Percentiles rank a stretch among this genome's conserved stretches.
phyloP scores from a whole-genome alignment of 2,329 filamentous ascomycete genomes.

The Exophiala sp. region DNA sequence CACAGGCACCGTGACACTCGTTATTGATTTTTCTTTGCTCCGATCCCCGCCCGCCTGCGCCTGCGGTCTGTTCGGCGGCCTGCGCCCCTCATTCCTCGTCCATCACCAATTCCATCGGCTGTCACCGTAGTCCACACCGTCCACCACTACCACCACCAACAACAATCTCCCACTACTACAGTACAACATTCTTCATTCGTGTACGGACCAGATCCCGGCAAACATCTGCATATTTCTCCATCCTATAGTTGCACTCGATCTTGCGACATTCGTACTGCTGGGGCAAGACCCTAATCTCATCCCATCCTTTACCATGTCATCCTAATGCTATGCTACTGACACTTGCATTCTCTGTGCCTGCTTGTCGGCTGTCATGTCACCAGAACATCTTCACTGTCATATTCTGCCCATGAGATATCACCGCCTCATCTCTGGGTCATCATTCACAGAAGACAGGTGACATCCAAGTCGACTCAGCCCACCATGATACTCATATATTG shows the following conservation, averaged over 20 bases:
- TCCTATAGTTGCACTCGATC: conserved; percentile 7
- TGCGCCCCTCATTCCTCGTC: not conserved
- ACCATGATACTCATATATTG: conserved; percentile 9
- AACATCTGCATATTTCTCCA: not conserved
- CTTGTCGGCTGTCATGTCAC: conserved; percentile 16
- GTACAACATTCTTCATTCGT: not conserved
- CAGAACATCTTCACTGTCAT: conserved; percentile 2
- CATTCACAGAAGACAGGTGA: conserved; percentile 10
- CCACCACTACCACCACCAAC: not conserved
- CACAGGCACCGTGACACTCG: not conserved
- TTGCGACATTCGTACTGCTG: not conserved
- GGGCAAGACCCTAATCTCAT: not conserved
- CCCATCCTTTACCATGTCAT: not conserved
- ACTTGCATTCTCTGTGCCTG: conserved; percentile 6
- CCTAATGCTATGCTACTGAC: conserved; percentile 20
- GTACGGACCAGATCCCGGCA: not conserved
- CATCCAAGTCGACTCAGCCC: conserved; percentile 1
- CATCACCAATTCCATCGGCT: conserved; percentile 2
- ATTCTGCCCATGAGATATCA: conserved; percentile 14
- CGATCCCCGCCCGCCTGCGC: not conserved
- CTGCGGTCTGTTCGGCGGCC: not conserved
- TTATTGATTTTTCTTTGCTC: not conserved
- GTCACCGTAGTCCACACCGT: conserved; percentile 6
- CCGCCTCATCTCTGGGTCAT: not conserved
- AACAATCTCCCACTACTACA: not conserved